phyloP scores from a whole-genome alignment of 306 rosid species.

The Cicer cuneatum region DNA sequence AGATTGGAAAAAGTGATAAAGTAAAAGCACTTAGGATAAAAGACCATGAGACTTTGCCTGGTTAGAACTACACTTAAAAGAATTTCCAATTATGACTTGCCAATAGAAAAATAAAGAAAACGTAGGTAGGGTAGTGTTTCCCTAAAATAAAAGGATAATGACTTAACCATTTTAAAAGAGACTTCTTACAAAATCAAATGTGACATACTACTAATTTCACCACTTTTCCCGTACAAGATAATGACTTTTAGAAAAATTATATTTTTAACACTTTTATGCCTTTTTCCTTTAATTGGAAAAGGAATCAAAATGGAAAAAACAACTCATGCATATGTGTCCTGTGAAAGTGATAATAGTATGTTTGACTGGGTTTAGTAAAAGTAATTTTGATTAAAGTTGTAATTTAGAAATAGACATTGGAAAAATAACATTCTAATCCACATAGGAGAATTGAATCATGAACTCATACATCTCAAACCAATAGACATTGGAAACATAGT shows the following conservation, averaged over 20 bases:
- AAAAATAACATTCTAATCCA: neutral
- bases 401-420: no score
- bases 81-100: slow-evolving; percentile 45
- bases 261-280: slow-evolving; percentile 9
- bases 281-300: slow-evolving; percentile 27
- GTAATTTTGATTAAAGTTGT: neutral
- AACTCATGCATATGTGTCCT: neutral
- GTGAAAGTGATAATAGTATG: neutral
- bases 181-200: slow-evolving; percentile 30
- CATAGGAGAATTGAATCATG: slow-evolving; percentile 8
- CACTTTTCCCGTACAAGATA: slow-evolving; percentile 4
- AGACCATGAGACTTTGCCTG: slow-evolving; percentile 37
- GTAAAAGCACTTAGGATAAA: slow-evolving; percentile 41
- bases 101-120: slow-evolving; percentile 33
- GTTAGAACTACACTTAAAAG: slow-evolving; percentile 49
- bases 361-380: neutral
- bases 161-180: slow-evolving; percentile 36
- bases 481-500: no score
- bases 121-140: slow-evolving; percentile 45
- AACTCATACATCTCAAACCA: neutral
- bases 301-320: slow-evolving; percentile 22
- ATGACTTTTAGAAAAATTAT: slow-evolving; percentile 5
- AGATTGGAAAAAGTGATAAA: slow-evolving; percentile 47
- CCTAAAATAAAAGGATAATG: slow-evolving; percentile 41
- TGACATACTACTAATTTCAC: slow-evolving; percentile 31